Percentiles rank a stretch among this genome's conserved stretches.
These are phyloP conservation scores for Podospora sp. DNA, from an alignment of 495 filamentous ascomycete genomes.

Conservation along the genomic window DNA sequence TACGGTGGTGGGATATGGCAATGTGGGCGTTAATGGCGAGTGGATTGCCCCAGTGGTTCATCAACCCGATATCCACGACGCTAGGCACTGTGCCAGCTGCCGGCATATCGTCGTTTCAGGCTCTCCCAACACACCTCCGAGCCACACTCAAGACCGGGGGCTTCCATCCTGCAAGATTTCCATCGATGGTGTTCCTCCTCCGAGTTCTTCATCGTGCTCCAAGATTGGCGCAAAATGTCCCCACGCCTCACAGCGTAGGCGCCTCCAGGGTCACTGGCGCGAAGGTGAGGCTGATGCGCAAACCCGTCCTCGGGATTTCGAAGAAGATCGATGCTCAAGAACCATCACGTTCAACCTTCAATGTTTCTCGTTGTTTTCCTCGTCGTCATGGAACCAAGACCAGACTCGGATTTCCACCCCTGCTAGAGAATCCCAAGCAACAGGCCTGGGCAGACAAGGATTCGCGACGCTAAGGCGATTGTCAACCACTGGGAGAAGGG, in stretches of 20 bases:
- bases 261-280: too few species aligned
- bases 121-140: background rate
- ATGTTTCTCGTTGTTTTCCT: too few species aligned
- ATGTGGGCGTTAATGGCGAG: background rate
- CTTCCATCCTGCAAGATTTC: background rate
- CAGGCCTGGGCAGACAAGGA: slow-evolving; percentile 10
- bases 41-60: slow-evolving; percentile 7
- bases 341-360: too few species aligned
- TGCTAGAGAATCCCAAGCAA: slow-evolving; percentile 8
- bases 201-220: background rate
- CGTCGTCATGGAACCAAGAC: background rate
- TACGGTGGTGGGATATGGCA: background rate
- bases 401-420: background rate
- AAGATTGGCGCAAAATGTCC: background rate
- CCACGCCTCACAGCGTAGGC: background rate
- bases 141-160: background rate
- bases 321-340: too few species aligned
- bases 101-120: slow-evolving; percentile 5
- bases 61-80: slow-evolving; percentile 7
- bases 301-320: too few species aligned
- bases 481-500: slow-evolving; percentile 6
- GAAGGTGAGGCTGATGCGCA: too few species aligned
- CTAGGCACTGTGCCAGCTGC: slow-evolving; percentile 13
- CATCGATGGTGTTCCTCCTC: background rate
- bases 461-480: background rate